Evolutionary conservation across 495 filamentous ascomycete genomes (phyloP).

Genomic region (Friedmanniomyces simplex): DNA sequence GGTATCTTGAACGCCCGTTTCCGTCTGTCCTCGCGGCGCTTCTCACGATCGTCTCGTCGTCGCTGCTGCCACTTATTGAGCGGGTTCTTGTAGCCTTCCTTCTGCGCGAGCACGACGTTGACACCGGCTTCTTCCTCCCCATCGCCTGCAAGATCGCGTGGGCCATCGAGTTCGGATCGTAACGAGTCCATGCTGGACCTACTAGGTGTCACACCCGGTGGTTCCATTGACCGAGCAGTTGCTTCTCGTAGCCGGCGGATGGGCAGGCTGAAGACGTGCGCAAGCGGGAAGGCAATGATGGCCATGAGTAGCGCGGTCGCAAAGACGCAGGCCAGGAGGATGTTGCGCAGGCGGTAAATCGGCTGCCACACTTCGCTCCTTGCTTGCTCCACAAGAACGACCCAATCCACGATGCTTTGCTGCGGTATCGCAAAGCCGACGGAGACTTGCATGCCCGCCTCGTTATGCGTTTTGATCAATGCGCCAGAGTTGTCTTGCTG

Average conservation of each 20-base stretch:
- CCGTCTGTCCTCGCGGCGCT: slow-evolving; percentile 31
- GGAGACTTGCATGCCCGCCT: slow-evolving; percentile 52
- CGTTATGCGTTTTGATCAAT: slow-evolving; percentile 56
- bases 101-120: slow-evolving; percentile 29
- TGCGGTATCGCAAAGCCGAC: slow-evolving; percentile 60
- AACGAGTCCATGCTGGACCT: slow-evolving; percentile 35
- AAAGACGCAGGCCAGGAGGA: slow-evolving; percentile 76
- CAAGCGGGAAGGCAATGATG: slow-evolving; percentile 43
- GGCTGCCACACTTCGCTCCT: slow-evolving; percentile 63
- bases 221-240: slow-evolving; percentile 63
- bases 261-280: slow-evolving; percentile 68
- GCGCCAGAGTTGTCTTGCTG: slow-evolving; percentile 45
- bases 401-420: slow-evolving; percentile 62
- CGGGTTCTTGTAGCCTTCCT: slow-evolving; percentile 36
- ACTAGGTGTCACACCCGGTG: slow-evolving; percentile 44
- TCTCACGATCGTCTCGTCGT: slow-evolving; percentile 29
- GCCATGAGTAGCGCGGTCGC: slow-evolving; percentile 51
- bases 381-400: slow-evolving; percentile 67
- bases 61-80: slow-evolving; percentile 27
- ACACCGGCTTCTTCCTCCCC: slow-evolving; percentile 28
- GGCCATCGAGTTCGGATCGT: neutral
- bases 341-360: slow-evolving; percentile 58
- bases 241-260: slow-evolving; percentile 68
- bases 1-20: slow-evolving; percentile 69
- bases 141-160: neutral